Conservation (phyloP, 1,284 basidiomycete species). For the Exobasidium rhododendri region DNA sequence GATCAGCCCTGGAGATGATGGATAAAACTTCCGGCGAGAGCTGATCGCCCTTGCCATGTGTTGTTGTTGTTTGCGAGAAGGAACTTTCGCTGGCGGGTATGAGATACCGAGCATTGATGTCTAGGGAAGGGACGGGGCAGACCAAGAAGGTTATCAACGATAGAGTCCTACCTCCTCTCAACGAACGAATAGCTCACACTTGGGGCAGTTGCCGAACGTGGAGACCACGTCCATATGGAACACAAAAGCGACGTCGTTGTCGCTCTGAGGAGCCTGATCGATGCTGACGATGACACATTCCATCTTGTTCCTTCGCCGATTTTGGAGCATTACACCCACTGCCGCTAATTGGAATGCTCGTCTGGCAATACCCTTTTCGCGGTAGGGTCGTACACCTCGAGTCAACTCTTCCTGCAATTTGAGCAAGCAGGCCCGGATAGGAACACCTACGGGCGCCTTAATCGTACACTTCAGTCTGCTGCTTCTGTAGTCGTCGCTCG, state of each 20-base stretch:
- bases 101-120: slow-evolving; percentile 4
- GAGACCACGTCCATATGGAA: background rate
- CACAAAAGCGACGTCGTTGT: background rate
- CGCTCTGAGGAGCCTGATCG: background rate
- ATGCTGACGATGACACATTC: slow-evolving; percentile 11
- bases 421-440: slow-evolving; percentile 8
- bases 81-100: background rate
- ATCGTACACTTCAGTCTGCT: slow-evolving; percentile 1
- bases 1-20: slow-evolving; percentile 11
- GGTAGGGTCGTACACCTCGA: background rate
- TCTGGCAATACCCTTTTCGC: background rate
- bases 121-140: no score
- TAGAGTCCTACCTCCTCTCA: no score
- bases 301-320: slow-evolving; percentile 20
- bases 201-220: slow-evolving; percentile 20
- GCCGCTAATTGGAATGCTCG: slow-evolving; percentile 7
- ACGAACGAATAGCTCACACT: no score
- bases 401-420: background rate
- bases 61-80: background rate
- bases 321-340: slow-evolving; percentile 20
- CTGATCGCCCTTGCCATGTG: background rate
- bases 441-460: background rate
- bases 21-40: slow-evolving; percentile 4
- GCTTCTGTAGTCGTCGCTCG: background rate
- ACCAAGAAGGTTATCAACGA: no score